Base-by-base conservation (phyloP, 2,329 filamentous ascomycete species). In the Aspergillus eucalypticola region DNA sequence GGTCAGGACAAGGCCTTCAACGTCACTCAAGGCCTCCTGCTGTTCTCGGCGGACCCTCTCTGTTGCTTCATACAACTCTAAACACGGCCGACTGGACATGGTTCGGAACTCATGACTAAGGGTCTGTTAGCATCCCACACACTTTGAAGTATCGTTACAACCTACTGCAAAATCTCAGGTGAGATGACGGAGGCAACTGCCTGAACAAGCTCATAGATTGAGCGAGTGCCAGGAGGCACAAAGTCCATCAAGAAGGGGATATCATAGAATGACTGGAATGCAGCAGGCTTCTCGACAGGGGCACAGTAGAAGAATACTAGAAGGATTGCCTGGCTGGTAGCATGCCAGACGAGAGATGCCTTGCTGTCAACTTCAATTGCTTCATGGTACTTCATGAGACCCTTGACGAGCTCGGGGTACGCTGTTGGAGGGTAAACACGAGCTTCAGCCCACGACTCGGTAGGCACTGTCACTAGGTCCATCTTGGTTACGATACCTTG, bases 401-500 rank as follows among this genome's bases (percentile, higher is more conserved):
- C 56, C 3, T 60, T 29, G 27, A 48, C 23, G 25, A 63, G 44
- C 17, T 44, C 38, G 10, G 17, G 15, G 25, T 44, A 46, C 1
- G 52, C 54, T 1, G 58, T 15, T 21, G 17, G n/a, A 19, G 61
- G 44, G 25, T 63, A 60, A 8, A 63, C 15, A 8, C 29, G 50
- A 46, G 17, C 55, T 32, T 56, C 60, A 23, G 60, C 53, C 64
- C 62, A 66, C 17, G 61, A 27, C 32, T 56, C 42, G 42, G 58
- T 65, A 19, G 61, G 53, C 25, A 65, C 48, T 4, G 64, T 61
- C n/a, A 21, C 32, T 56, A 66, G 60, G 17, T 58, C 55, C 21
- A 66, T 49, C 15, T 60, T 60, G 8, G 65, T 67, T 11, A 67
- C 60, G 19, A 67, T 59, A 6, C 65, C 65, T 67, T 19, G 4